phyloP scores from a whole-genome alignment of 1,284 basidiomycete genomes.

The Apiotrichum veenhuisii region DNA sequence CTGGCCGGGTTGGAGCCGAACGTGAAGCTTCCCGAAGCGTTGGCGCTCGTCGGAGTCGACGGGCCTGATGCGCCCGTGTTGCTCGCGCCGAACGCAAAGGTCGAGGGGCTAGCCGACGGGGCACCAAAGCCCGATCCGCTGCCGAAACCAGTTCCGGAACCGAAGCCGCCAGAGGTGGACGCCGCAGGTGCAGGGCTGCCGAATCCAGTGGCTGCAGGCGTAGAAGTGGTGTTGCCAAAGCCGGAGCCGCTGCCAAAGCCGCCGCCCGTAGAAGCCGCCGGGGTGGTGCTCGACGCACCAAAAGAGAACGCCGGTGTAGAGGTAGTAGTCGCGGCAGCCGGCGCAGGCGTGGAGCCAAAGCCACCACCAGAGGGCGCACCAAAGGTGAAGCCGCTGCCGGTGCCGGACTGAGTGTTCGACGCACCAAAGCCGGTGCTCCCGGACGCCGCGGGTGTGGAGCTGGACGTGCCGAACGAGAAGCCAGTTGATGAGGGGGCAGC shows the following conservation, averaged over 20 bases:
- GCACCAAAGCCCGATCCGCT: neutral
- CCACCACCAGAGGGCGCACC: neutral
- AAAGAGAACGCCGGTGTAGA: constrained; percentile 6
- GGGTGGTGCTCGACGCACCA: neutral
- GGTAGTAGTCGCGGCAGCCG: constrained; percentile 6
- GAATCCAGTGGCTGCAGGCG: neutral
- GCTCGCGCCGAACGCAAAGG: constrained; percentile 23
- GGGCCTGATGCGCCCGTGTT: constrained; percentile 5
- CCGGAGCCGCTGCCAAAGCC: neutral
- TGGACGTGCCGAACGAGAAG: constrained; percentile 7
- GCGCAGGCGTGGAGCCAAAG: neutral
- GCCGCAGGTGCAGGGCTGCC: neutral
- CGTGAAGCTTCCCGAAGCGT: constrained; percentile 12
- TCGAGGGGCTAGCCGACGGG: constrained; percentile 1
- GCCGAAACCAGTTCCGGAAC: constrained; percentile 3
- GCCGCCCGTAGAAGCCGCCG: neutral
- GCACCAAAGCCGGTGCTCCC: neutral
- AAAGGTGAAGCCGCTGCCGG: neutral
- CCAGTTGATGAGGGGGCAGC: constrained; percentile 3
- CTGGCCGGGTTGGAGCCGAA: constrained; percentile 18
- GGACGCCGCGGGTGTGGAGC: neutral
- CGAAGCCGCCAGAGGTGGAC: neutral
- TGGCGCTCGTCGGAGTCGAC: constrained; percentile 6
- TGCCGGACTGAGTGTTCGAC: neutral
- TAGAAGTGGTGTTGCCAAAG: neutral